Evolutionary conservation across 2,329 filamentous ascomycete species (phyloP).

Genomic region (Kalmusia sp.): DNA sequence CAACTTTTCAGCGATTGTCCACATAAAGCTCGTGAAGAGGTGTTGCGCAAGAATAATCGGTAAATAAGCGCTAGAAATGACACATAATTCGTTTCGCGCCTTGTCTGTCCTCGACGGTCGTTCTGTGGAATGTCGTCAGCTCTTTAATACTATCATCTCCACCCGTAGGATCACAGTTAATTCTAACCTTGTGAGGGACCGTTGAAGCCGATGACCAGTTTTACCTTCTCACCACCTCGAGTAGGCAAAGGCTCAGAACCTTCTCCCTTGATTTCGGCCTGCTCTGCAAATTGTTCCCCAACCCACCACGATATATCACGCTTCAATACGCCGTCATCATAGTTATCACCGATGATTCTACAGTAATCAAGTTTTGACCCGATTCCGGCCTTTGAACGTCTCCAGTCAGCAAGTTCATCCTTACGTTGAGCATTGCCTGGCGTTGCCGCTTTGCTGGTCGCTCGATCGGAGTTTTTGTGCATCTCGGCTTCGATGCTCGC

Average conservation of each 20-base stretch:
- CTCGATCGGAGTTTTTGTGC: not conserved
- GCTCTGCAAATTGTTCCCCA: not conserved
- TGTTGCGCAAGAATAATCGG: constrained; percentile 3
- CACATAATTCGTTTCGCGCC: not conserved
- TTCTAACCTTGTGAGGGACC: not conserved
- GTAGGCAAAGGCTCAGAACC: not conserved
- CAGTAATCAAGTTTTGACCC: not conserved
- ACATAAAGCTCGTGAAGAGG: constrained; percentile 8
- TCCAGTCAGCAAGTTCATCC: not conserved
- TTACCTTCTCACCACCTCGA: not conserved
- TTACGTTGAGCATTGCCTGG: not conserved
- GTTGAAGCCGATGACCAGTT: not conserved
- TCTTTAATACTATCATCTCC: too few relatives aligned
- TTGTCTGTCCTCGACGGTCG: not conserved
- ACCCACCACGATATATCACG: constrained; percentile 11
- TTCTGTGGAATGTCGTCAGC: not conserved
- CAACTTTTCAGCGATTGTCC: constrained; percentile 2
- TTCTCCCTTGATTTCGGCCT: not conserved
- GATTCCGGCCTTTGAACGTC: not conserved
- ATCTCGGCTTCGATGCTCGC: constrained; percentile 4
- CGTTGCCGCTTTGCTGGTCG: not conserved
- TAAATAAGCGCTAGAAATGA: not conserved
- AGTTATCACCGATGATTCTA: constrained; percentile 8
- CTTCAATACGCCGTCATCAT: constrained; percentile 1
- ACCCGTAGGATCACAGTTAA: not conserved